A percentile compares a stretch with the other conserved stretches of the same genome.
phyloP scores from a whole-genome alignment of 176 grass and related monocot species.

The Eleusine indica region DNA sequence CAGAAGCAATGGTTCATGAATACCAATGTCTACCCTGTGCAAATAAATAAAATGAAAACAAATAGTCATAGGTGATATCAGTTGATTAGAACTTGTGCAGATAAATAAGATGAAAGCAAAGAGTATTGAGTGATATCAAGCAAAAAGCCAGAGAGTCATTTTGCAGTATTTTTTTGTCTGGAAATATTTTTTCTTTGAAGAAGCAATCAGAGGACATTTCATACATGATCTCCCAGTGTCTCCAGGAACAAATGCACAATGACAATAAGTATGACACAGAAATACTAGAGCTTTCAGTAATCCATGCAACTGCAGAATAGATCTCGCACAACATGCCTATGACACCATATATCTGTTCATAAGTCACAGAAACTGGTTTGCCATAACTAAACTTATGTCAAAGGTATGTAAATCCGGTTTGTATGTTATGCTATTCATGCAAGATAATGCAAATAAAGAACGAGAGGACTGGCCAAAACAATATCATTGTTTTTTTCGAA shows the following conservation, averaged over 20 bases:
- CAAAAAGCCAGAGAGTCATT: constrained; percentile 8
- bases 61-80: constrained; percentile 28
- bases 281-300: constrained; percentile 1
- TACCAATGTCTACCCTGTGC: constrained; percentile 95
- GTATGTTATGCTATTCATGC: constrained; percentile 5
- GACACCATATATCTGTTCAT: constrained; percentile 21
- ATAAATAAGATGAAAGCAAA: constrained; percentile 40
- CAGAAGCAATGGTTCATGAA: constrained; percentile 73
- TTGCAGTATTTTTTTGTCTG: background rate
- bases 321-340: background rate
- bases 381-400: constrained; percentile 12
- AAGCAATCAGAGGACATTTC: constrained; percentile 21
- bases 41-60: constrained; percentile 43
- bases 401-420: background rate
- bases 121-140: constrained; percentile 7
- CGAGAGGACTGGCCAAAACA: background rate
- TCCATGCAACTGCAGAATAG: background rate
- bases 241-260: constrained; percentile 16
- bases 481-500: background rate
- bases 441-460: constrained; percentile 29
- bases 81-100: constrained; percentile 33
- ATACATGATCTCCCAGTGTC: constrained; percentile 14
- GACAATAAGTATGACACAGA: background rate
- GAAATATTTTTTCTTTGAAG: constrained; percentile 4
- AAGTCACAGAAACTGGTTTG: constrained; percentile 19